These are phyloP conservation scores for Cryphonectria naterciae DNA, from an alignment of 2,329 filamentous ascomycete species.

Conservation along the genomic window DNA sequence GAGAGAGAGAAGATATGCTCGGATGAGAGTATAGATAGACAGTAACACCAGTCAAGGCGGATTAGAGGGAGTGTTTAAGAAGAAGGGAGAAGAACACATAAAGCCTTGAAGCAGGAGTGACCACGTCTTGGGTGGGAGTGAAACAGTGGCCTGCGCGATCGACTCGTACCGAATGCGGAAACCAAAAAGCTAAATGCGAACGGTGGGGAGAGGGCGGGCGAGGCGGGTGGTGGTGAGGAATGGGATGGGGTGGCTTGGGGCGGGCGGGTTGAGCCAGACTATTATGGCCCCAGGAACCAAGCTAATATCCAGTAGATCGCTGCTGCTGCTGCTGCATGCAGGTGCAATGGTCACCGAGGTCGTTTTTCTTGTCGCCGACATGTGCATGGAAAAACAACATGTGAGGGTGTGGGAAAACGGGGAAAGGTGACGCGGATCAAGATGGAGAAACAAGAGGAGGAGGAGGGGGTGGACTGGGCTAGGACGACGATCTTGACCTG, in stretches of 20 bases:
- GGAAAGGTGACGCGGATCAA: background rate
- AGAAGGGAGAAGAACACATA: background rate
- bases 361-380: background rate
- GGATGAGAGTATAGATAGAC: background rate
- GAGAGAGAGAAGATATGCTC: background rate
- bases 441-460: background rate
- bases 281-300: background rate
- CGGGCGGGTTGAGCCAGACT: background rate
- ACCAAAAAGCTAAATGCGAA: constrained; percentile 5
- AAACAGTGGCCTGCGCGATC: constrained; percentile 6
- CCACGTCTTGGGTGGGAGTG: constrained; percentile 5
- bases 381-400: background rate
- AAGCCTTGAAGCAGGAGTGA: background rate
- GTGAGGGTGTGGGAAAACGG: background rate
- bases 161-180: constrained; percentile 4
- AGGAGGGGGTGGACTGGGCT: constrained; percentile 6
- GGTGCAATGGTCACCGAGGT: background rate
- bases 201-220: constrained; percentile 4
- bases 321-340: background rate
- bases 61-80: background rate
- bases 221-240: background rate
- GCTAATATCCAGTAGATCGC: background rate
- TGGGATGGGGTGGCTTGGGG: background rate
- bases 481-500: constrained; percentile 14
- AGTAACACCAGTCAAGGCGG: background rate